These are phyloP conservation scores for Candida orba DNA, from an alignment of 805 yeast genomes.

Conservation along the genomic window DNA sequence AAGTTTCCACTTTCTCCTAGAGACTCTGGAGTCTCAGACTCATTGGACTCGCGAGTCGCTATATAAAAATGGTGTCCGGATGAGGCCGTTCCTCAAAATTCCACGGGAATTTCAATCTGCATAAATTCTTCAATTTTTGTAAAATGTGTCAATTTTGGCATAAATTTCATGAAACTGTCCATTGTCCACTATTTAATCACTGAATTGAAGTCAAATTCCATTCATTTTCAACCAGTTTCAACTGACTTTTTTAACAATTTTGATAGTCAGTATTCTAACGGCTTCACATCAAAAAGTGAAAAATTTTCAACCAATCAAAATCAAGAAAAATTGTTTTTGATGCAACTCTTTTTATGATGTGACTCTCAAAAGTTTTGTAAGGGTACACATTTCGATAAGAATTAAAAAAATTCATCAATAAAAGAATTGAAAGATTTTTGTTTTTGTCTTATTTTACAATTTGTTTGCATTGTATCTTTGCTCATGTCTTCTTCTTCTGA, in stretches of 20 bases:
- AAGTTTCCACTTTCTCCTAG: no score
- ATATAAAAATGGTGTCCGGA: no score
- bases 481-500: no score
- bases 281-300: background rate
- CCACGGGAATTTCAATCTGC: constrained; percentile 2
- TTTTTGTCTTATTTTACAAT: no score
- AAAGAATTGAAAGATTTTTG: no score
- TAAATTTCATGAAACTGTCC: background rate
- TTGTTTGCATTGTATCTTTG: no score
- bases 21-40: no score
- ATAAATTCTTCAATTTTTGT: background rate
- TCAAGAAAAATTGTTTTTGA: background rate
- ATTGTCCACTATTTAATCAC: background rate
- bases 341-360: no score
- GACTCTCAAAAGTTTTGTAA: no score
- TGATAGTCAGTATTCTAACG: background rate
- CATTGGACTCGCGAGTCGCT: no score
- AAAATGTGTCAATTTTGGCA: constrained; percentile 2
- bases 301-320: background rate
- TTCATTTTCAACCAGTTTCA: background rate
- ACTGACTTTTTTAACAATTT: background rate
- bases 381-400: no score
- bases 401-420: no score
- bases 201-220: background rate
- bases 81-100: background rate